phyloP scores from a whole-genome alignment of 2,329 filamentous ascomycete species.

The Cordyceps militaris region DNA sequence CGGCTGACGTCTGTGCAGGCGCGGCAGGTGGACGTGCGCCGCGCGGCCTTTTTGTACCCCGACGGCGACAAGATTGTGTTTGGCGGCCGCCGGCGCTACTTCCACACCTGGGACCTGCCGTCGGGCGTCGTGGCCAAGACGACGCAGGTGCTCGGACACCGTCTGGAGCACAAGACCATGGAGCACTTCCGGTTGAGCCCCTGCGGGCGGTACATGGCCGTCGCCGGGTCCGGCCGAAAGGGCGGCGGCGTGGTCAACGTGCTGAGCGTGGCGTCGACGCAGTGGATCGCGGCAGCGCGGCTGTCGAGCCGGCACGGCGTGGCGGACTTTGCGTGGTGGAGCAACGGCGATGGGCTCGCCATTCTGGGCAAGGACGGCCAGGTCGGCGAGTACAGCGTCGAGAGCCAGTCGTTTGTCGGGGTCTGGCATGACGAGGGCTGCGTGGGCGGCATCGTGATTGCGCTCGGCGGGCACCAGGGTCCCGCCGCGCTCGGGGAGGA shows the following conservation, averaged over 20 bases:
- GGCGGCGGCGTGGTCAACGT: slow-evolving; percentile 86
- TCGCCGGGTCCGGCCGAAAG: slow-evolving; percentile 73
- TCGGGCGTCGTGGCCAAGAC: slow-evolving; percentile 79
- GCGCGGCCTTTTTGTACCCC: slow-evolving; percentile 70
- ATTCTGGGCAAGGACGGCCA: slow-evolving; percentile 83
- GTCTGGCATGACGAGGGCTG: slow-evolving; percentile 89
- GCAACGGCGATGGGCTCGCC: slow-evolving; percentile 70
- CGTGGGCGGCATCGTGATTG: slow-evolving; percentile 74
- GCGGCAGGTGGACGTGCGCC: slow-evolving; percentile 73
- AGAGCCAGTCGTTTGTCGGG: slow-evolving; percentile 60
- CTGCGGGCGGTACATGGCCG: slow-evolving; percentile 76
- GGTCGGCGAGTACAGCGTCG: slow-evolving; percentile 80
- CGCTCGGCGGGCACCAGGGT: slow-evolving; percentile 64
- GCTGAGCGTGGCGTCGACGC: slow-evolving; percentile 68
- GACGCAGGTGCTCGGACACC: slow-evolving; percentile 64
- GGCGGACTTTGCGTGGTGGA: slow-evolving; percentile 91
- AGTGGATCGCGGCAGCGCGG: slow-evolving; percentile 80
- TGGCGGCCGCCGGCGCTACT: slow-evolving; percentile 80
- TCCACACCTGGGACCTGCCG: slow-evolving; percentile 87
- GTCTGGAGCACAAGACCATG: slow-evolving; percentile 82
- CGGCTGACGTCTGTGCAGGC: slow-evolving; percentile 86
- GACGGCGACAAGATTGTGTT: slow-evolving; percentile 76
- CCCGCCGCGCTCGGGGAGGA: slow-evolving; percentile 63
- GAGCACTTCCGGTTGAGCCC: slow-evolving; percentile 84
- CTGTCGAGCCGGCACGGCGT: slow-evolving; percentile 78